Conservation (phyloP, 305 asterid genomes). For the Rubia tinctorum region DNA sequence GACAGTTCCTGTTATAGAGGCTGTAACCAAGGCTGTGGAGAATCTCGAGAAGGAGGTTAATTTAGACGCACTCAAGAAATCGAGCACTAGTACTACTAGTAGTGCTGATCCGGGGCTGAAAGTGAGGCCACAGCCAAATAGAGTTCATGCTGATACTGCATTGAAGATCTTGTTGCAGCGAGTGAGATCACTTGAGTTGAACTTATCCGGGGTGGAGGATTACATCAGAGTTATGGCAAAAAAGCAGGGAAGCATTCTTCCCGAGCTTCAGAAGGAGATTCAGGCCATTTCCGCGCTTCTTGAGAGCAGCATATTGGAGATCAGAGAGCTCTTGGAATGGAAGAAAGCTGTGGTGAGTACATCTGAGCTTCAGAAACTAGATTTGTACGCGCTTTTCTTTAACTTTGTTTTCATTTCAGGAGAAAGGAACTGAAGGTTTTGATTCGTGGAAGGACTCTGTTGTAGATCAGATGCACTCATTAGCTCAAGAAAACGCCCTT, state of each 20-base stretch:
- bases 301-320: conserved; percentile 69
- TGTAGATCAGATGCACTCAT: conserved; percentile 51
- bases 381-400: background rate
- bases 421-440: conserved; percentile 55
- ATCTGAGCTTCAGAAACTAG: background rate
- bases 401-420: conserved; percentile 38
- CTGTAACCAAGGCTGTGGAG: conserved; percentile 34
- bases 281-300: conserved; percentile 49
- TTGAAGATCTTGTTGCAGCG: conserved; percentile 82
- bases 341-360: conserved; percentile 57
- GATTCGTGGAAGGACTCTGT: conserved; percentile 66
- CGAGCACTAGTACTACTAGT: conserved; percentile 19
- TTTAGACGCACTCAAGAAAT: conserved; percentile 39
- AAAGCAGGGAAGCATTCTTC: conserved; percentile 67
- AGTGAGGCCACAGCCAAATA: conserved; percentile 55
- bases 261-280: conserved; percentile 73
- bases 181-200: conserved; percentile 83
- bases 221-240: conserved; percentile 75
- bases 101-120: conserved; percentile 43
- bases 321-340: conserved; percentile 74
- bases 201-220: conserved; percentile 81
- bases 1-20: conserved; percentile 28
- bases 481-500: conserved; percentile 63
- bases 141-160: conserved; percentile 87
- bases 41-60: conserved; percentile 38